Conservation (phyloP, 2,329 filamentous ascomycete genomes). For the Periconia sp. region DNA sequence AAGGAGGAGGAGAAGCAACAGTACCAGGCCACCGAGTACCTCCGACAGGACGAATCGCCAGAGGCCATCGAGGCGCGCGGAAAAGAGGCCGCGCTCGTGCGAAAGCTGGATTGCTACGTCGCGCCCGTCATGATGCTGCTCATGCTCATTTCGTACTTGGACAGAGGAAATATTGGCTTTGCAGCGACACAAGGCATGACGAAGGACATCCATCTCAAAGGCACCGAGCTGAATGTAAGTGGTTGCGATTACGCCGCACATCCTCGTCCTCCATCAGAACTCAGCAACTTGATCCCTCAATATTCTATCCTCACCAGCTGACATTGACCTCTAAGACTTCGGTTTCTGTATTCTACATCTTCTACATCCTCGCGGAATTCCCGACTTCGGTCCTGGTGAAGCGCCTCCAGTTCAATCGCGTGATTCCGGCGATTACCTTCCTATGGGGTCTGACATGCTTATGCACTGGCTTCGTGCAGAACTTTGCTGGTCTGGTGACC, state of each 20-base stretch:
- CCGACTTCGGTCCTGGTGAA: constrained; percentile 37
- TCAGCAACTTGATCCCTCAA: no score
- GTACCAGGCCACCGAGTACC: constrained; percentile 17
- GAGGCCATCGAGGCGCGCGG: constrained; percentile 17
- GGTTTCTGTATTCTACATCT: constrained; percentile 40
- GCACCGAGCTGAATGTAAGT: constrained; percentile 28
- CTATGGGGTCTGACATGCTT: constrained; percentile 29
- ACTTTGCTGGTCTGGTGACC: constrained; percentile 22
- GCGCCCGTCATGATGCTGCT: constrained; percentile 41
- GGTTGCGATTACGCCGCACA: no score
- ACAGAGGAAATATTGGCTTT: constrained; percentile 39
- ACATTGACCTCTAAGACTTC: constrained; percentile 21
- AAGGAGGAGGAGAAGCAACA: constrained; percentile 10
- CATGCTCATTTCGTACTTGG: constrained; percentile 39
- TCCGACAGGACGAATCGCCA: constrained; percentile 21
- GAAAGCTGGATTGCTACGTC: constrained; percentile 36
- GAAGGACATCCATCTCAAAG: constrained; percentile 26
- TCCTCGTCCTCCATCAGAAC: no score
- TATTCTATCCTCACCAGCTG: no score
- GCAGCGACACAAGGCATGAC: constrained; percentile 40
- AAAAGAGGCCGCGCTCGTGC: constrained; percentile 28
- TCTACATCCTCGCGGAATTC: constrained; percentile 40
- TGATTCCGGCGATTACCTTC: constrained; percentile 30
- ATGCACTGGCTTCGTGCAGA: constrained; percentile 27
- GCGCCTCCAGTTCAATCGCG: constrained; percentile 36